Evolutionary conservation across 176 grass and related monocot genomes (phyloP).

Genomic region (Areca catechu): DNA sequence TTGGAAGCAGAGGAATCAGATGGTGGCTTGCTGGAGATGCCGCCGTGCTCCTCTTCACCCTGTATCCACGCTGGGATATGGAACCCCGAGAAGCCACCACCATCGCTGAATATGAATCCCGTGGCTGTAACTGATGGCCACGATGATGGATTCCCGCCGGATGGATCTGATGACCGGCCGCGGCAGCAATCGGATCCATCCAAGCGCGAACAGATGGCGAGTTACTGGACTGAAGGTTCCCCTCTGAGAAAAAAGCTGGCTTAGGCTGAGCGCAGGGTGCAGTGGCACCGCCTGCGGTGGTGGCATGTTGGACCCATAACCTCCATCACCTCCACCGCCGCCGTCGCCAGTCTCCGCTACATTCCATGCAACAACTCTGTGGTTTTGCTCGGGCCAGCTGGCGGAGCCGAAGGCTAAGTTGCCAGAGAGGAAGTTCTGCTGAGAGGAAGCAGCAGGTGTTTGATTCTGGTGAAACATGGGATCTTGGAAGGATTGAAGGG

Average conservation of each 20-base stretch:
- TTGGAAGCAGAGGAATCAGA: constrained; percentile 5
- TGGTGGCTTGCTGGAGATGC: neutral
- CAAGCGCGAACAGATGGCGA: neutral
- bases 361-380: neutral
- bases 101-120: neutral
- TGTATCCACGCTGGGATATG: constrained; percentile 1
- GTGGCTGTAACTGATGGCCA: neutral
- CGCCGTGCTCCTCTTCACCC: neutral
- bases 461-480: constrained; percentile 2
- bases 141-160: neutral
- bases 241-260: constrained; percentile 8
- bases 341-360: neutral
- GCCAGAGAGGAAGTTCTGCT: neutral
- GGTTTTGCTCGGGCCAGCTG: neutral
- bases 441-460: neutral
- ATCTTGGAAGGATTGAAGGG: constrained; percentile 7
- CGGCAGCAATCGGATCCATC: neutral
- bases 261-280: neutral
- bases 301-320: neutral
- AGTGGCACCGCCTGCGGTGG: neutral
- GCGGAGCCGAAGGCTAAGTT: neutral
- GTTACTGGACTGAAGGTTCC: constrained; percentile 15
- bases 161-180: too few species aligned
- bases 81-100: constrained; percentile 2
- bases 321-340: neutral